phyloP scores from a whole-genome alignment of 2,329 filamentous ascomycete genomes.

The Alternaria metachromatica region DNA sequence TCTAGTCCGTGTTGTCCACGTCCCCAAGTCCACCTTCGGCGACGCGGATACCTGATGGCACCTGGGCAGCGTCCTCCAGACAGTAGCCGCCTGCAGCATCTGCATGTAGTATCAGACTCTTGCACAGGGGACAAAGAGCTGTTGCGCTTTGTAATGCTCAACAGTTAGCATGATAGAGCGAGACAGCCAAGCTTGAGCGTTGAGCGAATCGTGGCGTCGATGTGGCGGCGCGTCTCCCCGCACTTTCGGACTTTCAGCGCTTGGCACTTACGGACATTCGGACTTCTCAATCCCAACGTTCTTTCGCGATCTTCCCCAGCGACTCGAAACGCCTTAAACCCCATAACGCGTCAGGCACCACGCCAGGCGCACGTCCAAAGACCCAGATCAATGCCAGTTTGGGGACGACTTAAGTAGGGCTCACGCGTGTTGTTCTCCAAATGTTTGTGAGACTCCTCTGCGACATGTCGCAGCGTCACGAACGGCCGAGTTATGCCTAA shows the following conservation, averaged over 20 bases:
- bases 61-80: neutral
- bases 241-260: neutral
- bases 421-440: neutral
- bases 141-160: neutral
- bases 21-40: neutral
- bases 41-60: neutral
- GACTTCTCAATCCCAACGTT: neutral
- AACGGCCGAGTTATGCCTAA: constrained; percentile 11
- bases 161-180: neutral
- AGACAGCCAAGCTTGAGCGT: neutral
- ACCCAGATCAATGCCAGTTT: neutral
- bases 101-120: neutral
- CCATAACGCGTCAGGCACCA: neutral
- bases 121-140: neutral
- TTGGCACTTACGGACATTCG: neutral
- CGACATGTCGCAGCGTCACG: constrained; percentile 8
- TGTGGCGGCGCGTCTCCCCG: neutral
- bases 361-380: neutral
- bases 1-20: neutral
- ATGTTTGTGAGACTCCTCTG: constrained; percentile 6
- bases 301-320: neutral
- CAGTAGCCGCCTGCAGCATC: neutral
- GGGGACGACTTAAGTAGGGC: neutral
- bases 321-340: neutral
- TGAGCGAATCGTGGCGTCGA: neutral